These are phyloP conservation scores for Yamadazyma sp. DNA, from an alignment of 805 yeast genomes.

Conservation along the genomic window DNA sequence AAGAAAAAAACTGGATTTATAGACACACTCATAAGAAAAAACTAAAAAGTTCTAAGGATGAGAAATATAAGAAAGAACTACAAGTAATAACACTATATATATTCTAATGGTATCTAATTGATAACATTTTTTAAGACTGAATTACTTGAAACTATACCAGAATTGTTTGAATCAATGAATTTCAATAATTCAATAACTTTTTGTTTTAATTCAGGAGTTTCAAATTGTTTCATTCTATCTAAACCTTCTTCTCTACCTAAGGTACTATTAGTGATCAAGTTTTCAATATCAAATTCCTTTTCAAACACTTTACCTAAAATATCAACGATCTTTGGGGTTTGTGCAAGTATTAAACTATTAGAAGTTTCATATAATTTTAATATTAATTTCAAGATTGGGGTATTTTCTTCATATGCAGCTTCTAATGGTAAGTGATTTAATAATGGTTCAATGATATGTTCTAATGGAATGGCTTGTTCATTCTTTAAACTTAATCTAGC, in stretches of 20 bases:
- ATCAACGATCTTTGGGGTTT: constrained; percentile 62
- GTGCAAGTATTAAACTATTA: constrained; percentile 50
- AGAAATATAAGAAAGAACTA: too few relatives aligned
- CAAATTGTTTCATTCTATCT: constrained; percentile 77
- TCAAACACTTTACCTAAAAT: constrained; percentile 68
- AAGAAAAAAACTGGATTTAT: too few relatives aligned
- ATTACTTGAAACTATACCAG: constrained; percentile 59
- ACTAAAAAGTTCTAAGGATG: too few relatives aligned
- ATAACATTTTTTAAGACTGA: constrained; percentile 45
- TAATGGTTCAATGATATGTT: constrained; percentile 70
- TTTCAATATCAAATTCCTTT: constrained; percentile 72
- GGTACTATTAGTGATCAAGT: constrained; percentile 68
- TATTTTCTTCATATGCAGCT: constrained; percentile 88
- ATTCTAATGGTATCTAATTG: too few relatives aligned
- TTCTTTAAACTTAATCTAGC: constrained; percentile 83
- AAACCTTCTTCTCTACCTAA: constrained; percentile 82
- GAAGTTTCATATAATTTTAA: constrained; percentile 66
- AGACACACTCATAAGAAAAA: too few relatives aligned
- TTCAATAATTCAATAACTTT: constrained; percentile 70
- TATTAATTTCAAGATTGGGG: constrained; percentile 80
- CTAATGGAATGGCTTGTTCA: constrained; percentile 68
- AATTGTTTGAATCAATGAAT: constrained; percentile 61
- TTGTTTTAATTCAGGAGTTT: constrained; percentile 58
- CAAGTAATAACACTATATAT: too few relatives aligned
- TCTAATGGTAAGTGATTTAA: constrained; percentile 79